Evolutionary conservation across 305 asterid genomes (phyloP).

Genomic region (Nicotiana rustica): DNA sequence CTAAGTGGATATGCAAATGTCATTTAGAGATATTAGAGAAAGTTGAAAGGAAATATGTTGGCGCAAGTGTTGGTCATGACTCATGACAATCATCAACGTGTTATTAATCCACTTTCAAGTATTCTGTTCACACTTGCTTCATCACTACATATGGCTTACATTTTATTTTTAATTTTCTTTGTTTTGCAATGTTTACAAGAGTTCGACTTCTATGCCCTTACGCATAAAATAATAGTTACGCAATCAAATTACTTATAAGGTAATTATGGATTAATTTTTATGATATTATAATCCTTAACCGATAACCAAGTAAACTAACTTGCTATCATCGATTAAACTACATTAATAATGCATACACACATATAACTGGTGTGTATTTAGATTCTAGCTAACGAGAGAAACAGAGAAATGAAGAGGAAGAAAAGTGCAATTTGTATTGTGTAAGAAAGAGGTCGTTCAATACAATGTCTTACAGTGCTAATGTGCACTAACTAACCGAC

Average conservation of each 20-base stretch:
- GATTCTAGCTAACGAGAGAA: too few relatives aligned
- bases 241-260: neutral
- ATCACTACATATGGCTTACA: neutral
- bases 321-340: neutral
- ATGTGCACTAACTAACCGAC: too few relatives aligned
- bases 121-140: slow-evolving; percentile 35
- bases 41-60: neutral
- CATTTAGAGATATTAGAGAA: neutral
- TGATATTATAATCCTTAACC: neutral
- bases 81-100: neutral
- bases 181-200: neutral
- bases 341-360: too few relatives aligned
- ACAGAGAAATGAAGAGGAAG: too few relatives aligned
- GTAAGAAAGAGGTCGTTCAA: too few relatives aligned
- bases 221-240: too few relatives aligned
- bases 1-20: slow-evolving; percentile 28
- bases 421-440: too few relatives aligned
- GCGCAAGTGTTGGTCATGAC: neutral
- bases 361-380: too few relatives aligned
- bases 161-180: neutral
- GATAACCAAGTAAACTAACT: neutral
- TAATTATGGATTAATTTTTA: too few relatives aligned
- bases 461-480: too few relatives aligned
- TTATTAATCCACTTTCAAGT: slow-evolving; percentile 7
- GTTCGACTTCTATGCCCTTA: too few relatives aligned